phyloP scores from a whole-genome alignment of 768 basidiomycete species.

The Lactarius trivialis region DNA sequence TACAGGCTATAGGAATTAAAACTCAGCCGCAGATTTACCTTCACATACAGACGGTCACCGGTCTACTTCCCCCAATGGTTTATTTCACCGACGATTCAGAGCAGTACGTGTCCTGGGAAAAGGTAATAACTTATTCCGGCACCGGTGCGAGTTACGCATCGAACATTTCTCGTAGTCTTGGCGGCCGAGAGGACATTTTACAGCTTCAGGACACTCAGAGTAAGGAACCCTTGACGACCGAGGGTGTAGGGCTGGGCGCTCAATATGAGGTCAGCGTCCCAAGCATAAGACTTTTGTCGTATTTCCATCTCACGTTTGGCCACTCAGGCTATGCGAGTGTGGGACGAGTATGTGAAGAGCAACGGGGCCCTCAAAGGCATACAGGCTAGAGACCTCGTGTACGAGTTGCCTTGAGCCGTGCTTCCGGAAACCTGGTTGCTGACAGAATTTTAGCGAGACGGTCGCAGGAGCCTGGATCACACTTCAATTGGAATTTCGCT shows the following conservation, averaged over 20 bases:
- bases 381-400: constrained; percentile 6
- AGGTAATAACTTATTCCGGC: neutral
- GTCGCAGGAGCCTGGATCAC: constrained; percentile 2
- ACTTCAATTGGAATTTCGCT: constrained; percentile 4
- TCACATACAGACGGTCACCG: too few species aligned
- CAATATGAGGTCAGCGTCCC: constrained; percentile 14
- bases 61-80: constrained; percentile 12
- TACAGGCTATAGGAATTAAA: too few species aligned
- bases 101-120: constrained; percentile 9
- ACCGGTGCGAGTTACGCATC: too few species aligned
- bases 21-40: too few species aligned
- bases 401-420: neutral
- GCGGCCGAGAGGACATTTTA: neutral
- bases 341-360: neutral
- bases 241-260: neutral
- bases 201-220: constrained; percentile 2
- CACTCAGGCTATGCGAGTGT: neutral
- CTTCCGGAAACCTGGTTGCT: neutral
- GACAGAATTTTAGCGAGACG: neutral
- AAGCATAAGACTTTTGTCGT: too few species aligned
- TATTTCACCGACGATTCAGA: constrained; percentile 12
- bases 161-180: neutral
- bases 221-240: constrained; percentile 12
- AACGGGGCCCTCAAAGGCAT: neutral
- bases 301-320: neutral